Evolutionary conservation across 768 basidiomycete species (phyloP).

Genomic region (Boletus tomentosulus): DNA sequence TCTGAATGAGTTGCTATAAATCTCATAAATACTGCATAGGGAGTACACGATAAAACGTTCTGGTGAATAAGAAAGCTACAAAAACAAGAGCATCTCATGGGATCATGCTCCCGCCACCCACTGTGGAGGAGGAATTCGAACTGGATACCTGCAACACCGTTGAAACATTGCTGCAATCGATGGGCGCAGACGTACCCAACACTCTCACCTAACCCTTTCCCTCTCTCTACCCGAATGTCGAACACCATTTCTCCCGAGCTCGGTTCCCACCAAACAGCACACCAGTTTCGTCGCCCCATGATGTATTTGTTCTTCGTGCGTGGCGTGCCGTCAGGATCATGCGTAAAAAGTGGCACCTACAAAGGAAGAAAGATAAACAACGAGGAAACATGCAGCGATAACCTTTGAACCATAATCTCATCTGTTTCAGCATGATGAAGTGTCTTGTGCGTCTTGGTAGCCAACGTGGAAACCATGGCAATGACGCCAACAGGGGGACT

Average conservation of each 20-base stretch:
- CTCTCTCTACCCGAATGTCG: constrained; percentile 82
- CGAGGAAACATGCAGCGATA: background rate
- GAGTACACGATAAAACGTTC: background rate
- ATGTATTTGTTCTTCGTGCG: constrained; percentile 70
- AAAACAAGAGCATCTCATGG: background rate
- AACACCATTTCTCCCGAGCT: constrained; percentile 65
- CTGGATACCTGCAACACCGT: constrained; percentile 36
- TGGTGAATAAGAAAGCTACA: background rate
- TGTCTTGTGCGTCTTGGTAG: constrained; percentile 80
- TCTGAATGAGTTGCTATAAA: constrained; percentile 22
- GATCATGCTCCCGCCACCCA: constrained; percentile 29
- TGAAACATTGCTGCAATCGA: background rate
- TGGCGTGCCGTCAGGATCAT: constrained; percentile 71
- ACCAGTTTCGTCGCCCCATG: constrained; percentile 90
- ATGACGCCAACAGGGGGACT: constrained; percentile 70
- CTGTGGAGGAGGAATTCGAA: constrained; percentile 41
- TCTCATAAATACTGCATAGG: background rate
- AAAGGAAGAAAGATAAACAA: background rate
- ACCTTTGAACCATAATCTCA: constrained; percentile 66
- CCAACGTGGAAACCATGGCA: constrained; percentile 73
- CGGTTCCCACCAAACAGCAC: constrained; percentile 58
- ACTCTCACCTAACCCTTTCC: constrained; percentile 79
- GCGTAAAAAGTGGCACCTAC: constrained; percentile 71
- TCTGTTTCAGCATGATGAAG: constrained; percentile 81
- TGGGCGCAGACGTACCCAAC: constrained; percentile 50